Base-by-base conservation (phyloP, 768 basidiomycete species). In the Boletus rex-veris region DNA sequence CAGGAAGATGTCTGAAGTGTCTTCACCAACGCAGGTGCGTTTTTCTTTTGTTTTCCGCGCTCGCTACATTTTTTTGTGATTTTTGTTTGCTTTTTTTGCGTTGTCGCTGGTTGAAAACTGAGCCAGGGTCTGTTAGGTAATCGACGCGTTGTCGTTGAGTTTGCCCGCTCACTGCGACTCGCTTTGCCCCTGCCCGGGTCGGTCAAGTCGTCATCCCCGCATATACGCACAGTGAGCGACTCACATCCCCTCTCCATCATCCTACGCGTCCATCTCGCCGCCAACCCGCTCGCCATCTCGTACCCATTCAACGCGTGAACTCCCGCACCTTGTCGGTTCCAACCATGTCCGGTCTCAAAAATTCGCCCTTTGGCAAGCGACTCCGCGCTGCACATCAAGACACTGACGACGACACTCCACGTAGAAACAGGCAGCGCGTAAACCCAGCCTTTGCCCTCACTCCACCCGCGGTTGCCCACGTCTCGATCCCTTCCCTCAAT, bases 361-460 rank as follows among this genome's bases (percentile, higher is more conserved):
- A 90, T 72, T 90, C 89, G 64, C 86, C 86, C 1, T 91, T 89
- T 71, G 88, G 87, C 40, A 91, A 90, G 65, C 83, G 89, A 12
- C 77, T 91, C n/a, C 83, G 88, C 40, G 85, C 85, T 14, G 79
- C 84, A 5, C 83, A 86, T 56, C 77, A 80, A 61, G 84, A 87
- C 63, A 39, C 58, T 28, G 71, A 69, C 19, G 85, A 86, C 54
- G 81, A 84, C 48, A 69, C 76, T 3, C 81, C 80, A 0, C 68
- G 80, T 50, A 73, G 81, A 60, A 80, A 71, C 59, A 74, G 82
- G 38, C 77, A 76, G 38, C 75, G 82, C 45, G 73, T 78, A 36
- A 78, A 81, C 48, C 75, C 80, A 15, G 75, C 83, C 48, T 85
- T 85, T 63, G 80, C 76, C 28, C 69, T 78, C 39, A 59, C 63